Percentiles rank a stretch among this genome's conserved stretches.
phyloP scores from a whole-genome alignment of 768 basidiomycete genomes.

The Hericium erinaceus region DNA sequence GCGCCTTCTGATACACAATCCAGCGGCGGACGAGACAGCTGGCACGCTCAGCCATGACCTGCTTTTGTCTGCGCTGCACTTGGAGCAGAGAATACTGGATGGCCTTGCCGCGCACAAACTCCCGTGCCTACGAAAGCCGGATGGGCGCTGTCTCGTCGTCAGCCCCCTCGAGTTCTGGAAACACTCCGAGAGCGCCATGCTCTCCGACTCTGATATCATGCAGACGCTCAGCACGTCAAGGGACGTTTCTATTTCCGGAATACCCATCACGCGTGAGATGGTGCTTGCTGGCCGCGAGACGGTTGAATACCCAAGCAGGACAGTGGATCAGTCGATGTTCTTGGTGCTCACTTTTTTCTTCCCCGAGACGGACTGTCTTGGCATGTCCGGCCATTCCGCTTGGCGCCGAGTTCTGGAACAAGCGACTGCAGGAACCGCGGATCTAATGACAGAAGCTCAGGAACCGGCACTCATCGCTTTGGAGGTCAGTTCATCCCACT shows the following conservation, averaged over 20 bases:
- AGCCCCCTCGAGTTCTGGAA: conserved; percentile 74
- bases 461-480: conserved; percentile 36
- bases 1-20: conserved; percentile 60
- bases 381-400: conserved; percentile 46
- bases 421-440: conserved; percentile 26
- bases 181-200: conserved; percentile 45
- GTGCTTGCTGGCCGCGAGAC: conserved; percentile 64
- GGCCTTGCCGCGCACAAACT: conserved; percentile 30
- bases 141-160: conserved; percentile 56
- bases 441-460: conserved; percentile 31
- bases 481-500: conserved; percentile 25
- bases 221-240: conserved; percentile 44
- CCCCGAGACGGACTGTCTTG: conserved; percentile 61
- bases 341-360: conserved; percentile 81
- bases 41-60: conserved; percentile 53
- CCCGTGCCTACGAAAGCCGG: conserved; percentile 44
- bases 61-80: conserved; percentile 50
- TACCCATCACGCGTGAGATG: conserved; percentile 64
- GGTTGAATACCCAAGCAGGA: conserved; percentile 35
- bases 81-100: conserved; percentile 51
- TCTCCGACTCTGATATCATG: conserved; percentile 45
- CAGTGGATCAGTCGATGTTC: conserved; percentile 56
- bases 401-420: conserved; percentile 53
- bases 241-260: conserved; percentile 52
- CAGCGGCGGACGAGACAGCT: conserved; percentile 32